Base-by-base conservation (phyloP, 2,329 filamentous ascomycete genomes). In the Sclerotinia nivalis region DNA sequence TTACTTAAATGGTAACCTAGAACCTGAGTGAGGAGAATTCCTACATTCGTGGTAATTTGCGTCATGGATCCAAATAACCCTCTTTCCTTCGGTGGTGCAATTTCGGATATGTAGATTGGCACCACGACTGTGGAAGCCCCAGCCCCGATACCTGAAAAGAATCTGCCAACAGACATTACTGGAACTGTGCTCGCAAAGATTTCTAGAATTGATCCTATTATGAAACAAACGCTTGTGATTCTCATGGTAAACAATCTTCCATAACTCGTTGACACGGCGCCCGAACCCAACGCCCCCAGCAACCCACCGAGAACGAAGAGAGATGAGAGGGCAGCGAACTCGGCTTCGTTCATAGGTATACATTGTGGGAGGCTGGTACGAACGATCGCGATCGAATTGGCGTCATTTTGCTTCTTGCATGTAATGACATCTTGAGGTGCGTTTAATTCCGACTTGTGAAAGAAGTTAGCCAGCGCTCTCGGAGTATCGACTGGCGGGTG, bases 351-450 rank as follows among this genome's bases (percentile, higher is more conserved):
- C 96, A 98, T 98, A 69, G 89, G 90, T 67, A 99, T 95, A 78
- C 96, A 99, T 83, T 92, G 88, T 66, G 91, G 85, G 9, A 91
- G 83, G 71, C 80, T 79, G 58, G 80, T 75, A 43, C 77, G 71
- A 65, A 73, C 69, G 12, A 73, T 66, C 28, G 73, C 69, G 12
- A 73, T 67, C 34, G 73, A 74, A 28, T 69, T 72, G 67, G 77
- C 74, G 72, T 87, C 84, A 54, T 83, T 82, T 74, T 87, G 85
- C 74, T 88, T 89, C 75, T 88, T 88, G 83, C 96, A 98, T 70
- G 92, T 96, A 76, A 99, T 91, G 77, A 96, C 93, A 84, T 94
- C 91, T 85, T 97, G 91, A 12, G 96, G 96, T 12, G 95, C 93
- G 80, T 99, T 99, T 73, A 99, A 87, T 80, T 98, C 96, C 75